These are phyloP conservation scores for Cyclocybe aegerita DNA, from an alignment of 768 basidiomycete species.

Conservation along the genomic window DNA sequence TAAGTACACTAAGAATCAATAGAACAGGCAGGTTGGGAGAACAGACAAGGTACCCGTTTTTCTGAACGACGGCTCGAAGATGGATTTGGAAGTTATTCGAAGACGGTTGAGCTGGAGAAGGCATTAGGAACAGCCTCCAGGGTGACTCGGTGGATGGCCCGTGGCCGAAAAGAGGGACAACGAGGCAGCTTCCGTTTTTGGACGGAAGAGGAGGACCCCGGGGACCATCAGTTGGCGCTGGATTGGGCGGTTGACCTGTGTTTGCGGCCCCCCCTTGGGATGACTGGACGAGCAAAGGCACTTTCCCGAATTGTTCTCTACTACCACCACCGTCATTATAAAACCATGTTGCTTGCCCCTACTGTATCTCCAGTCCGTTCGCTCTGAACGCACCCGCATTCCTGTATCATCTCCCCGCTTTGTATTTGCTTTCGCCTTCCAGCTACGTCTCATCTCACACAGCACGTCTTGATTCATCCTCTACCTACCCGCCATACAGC, in stretches of 20 bases:
- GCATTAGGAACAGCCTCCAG: background rate
- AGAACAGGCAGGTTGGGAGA: too few species aligned
- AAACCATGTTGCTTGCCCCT: too few species aligned
- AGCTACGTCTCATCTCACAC: conserved; percentile 9
- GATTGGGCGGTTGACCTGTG: too few species aligned
- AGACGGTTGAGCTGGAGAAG: background rate
- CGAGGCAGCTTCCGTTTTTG: background rate
- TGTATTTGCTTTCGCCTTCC: conserved; percentile 3
- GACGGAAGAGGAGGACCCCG: background rate
- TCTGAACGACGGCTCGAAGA: background rate
- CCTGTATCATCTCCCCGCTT: conserved; percentile 8
- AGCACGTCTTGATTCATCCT: background rate
- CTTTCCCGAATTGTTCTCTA: background rate
- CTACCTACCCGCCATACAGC: background rate
- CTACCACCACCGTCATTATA: too few species aligned
- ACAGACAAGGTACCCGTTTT: too few species aligned
- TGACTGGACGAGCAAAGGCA: background rate
- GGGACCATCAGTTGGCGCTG: background rate
- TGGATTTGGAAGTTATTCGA: background rate
- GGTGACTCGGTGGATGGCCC: background rate
- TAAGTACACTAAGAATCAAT: too few species aligned
- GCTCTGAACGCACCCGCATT: too few species aligned
- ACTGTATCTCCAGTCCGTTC: too few species aligned
- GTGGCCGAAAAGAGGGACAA: background rate
- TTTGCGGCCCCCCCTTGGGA: too few species aligned